Conservation (phyloP, 2,329 filamentous ascomycete species). For the Bipolaris victoriae region DNA sequence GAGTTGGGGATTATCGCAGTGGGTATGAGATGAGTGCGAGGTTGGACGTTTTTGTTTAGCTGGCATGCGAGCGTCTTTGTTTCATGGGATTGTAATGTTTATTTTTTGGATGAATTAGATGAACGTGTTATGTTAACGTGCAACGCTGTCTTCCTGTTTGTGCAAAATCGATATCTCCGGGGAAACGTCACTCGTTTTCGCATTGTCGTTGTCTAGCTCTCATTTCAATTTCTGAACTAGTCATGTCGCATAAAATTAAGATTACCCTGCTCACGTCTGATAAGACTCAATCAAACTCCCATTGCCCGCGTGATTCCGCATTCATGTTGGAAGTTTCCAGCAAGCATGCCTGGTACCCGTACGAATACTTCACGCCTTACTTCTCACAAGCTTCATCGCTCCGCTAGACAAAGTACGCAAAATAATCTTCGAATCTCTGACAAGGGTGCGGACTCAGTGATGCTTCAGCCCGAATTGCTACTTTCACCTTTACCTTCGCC, state of each 20-base stretch:
- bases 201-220: no score
- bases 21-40: background rate
- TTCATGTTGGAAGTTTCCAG: background rate
- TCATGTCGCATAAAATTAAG: no score
- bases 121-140: background rate
- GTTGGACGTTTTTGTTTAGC: conserved; percentile 1
- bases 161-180: no score
- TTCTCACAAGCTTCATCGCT: background rate
- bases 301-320: no score
- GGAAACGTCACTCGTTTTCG: background rate
- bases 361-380: background rate
- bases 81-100: background rate
- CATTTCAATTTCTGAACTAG: no score
- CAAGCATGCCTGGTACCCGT: background rate
- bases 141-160: background rate
- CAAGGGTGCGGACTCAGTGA: background rate
- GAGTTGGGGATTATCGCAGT: background rate
- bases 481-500: background rate
- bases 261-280: no score
- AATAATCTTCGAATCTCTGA: background rate
- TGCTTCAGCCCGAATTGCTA: background rate
- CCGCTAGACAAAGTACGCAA: background rate
- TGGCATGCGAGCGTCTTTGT: background rate
- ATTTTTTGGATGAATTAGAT: background rate
- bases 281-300: no score